Conservation (phyloP, 2,329 filamentous ascomycete genomes). For the Penicillium italicum region DNA sequence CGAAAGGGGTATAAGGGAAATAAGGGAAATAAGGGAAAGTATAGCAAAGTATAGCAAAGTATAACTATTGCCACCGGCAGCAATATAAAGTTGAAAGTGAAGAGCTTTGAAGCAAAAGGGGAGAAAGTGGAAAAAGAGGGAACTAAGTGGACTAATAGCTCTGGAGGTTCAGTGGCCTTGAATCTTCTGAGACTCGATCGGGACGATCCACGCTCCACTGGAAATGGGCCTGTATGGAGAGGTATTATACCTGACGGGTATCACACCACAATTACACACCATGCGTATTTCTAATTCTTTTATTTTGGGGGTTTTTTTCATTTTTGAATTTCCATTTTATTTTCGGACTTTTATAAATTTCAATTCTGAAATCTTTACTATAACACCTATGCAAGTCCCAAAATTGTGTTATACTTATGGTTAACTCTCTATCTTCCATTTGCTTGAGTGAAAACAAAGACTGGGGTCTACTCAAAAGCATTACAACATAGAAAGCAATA, state of each 20-base stretch:
- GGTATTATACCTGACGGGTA: not conserved
- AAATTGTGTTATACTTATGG: not conserved
- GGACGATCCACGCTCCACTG: slow-evolving; percentile 25
- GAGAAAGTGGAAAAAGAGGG: slow-evolving; percentile 10
- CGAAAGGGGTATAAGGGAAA: slow-evolving; percentile 18
- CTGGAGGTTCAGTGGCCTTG: slow-evolving; percentile 14
- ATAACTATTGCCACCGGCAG: slow-evolving; percentile 30
- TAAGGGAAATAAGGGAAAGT: slow-evolving; percentile 14
- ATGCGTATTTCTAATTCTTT: not conserved
- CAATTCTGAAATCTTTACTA: too few species aligned
- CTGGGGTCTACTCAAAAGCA: too few species aligned
- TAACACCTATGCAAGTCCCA: too few species aligned
- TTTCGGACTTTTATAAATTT: not conserved
- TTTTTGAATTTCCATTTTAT: not conserved
- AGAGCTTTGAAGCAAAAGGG: slow-evolving; percentile 9
- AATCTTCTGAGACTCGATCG: slow-evolving; percentile 27
- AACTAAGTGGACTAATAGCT: slow-evolving; percentile 18
- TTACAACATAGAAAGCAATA: too few species aligned
- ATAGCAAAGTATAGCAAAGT: slow-evolving; percentile 5
- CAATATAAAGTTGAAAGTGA: slow-evolving; percentile 16
- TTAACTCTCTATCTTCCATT: not conserved
- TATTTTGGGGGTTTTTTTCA: not conserved
- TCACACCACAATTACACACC: not conserved
- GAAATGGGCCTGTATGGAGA: slow-evolving; percentile 13
- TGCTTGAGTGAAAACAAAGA: not conserved